Evolutionary conservation across 352 stramenopile species (phyloP), one percentile per base, ranked within the genome.

Genomic region (Phytophthora agathidicida): DNA sequence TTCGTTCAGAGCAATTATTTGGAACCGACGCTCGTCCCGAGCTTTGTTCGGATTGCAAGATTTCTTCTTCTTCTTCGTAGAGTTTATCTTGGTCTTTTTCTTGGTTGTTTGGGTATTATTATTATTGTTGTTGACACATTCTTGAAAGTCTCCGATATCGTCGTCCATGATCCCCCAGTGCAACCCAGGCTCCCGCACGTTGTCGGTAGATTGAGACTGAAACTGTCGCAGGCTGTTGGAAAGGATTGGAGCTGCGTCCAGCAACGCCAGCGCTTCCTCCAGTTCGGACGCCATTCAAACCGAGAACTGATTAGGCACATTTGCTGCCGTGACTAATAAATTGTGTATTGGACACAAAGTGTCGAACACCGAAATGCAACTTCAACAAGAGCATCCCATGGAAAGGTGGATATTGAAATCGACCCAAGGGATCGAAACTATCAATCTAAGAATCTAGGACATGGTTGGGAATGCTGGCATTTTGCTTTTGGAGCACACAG

Each of bases 21-120:
- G 46, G 7, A 50, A 46, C 6, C 43, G 64, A 28, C 65, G 60
- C 30, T 70, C 53, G 16, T 70, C 60, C 1, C 60, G 47, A 13
- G 60, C 60, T 23, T 66, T 70, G 30, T 73, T 73, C 8, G 65
- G 60, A 23, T 65, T 66, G 9, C 27, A n/a, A n/a, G n/a, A 11
- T 11, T 46, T 64, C 37, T 53, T 66, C 42, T 30, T 53, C 19
- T 59, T 57, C 26, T 65, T 55, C 28, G n/a, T n/a, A n/a, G n/a
- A n/a, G n/a, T n/a, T n/a, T n/a, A n/a, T n/a, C n/a, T n/a, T n/a
- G n/a, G n/a, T n/a, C n/a, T n/a, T n/a, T n/a, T n/a, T n/a, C n/a
- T n/a, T n/a, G n/a, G n/a, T n/a, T n/a, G n/a, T n/a, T n/a, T n/a
- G n/a, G n/a, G n/a, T n/a, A n/a, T 54, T 48, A 14, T 44, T 20